Conservation (phyloP, 805 yeast species). For the Pichia insulana region DNA sequence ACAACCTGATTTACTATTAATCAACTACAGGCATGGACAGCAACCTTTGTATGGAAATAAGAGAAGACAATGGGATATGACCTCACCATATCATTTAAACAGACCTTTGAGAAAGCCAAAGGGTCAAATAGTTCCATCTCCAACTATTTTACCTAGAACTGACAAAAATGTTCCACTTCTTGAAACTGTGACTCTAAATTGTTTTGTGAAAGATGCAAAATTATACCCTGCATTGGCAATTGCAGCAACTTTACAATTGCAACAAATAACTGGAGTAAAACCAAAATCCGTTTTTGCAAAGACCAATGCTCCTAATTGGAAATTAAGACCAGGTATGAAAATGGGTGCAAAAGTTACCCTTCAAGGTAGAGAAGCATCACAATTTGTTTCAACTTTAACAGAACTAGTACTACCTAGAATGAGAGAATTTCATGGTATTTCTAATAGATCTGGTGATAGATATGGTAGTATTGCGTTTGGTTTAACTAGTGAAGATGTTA, state of each 20-base stretch:
- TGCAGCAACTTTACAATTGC: slow-evolving; percentile 69
- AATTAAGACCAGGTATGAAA: slow-evolving; percentile 74
- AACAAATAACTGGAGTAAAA: slow-evolving; percentile 90
- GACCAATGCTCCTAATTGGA: slow-evolving; percentile 79
- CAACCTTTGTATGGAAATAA: slow-evolving; percentile 52
- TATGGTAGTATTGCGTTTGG: slow-evolving; percentile 85
- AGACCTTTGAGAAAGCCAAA: slow-evolving; percentile 69
- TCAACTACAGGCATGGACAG: slow-evolving; percentile 64
- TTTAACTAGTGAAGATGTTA: slow-evolving; percentile 64
- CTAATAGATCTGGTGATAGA: slow-evolving; percentile 69
- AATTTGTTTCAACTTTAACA: slow-evolving; percentile 76
- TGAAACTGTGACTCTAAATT: slow-evolving; percentile 58
- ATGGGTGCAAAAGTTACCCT: slow-evolving; percentile 85
- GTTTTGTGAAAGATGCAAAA: slow-evolving; percentile 67
- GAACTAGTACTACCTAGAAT: slow-evolving; percentile 92
- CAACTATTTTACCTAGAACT: slow-evolving; percentile 62
- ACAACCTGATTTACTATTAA: slow-evolving; percentile 67
- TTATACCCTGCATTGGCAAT: slow-evolving; percentile 65
- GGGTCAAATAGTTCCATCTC: slow-evolving; percentile 68
- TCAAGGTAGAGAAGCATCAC: slow-evolving; percentile 73
- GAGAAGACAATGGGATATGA: slow-evolving; percentile 75
- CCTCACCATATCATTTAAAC: slow-evolving; percentile 82
- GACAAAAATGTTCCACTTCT: slow-evolving; percentile 65
- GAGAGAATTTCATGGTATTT: slow-evolving; percentile 76
- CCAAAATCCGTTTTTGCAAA: slow-evolving; percentile 67